These are phyloP conservation scores for Cercospora sp. DNA, from an alignment of 2,329 filamentous ascomycete species.

Conservation along the genomic window DNA sequence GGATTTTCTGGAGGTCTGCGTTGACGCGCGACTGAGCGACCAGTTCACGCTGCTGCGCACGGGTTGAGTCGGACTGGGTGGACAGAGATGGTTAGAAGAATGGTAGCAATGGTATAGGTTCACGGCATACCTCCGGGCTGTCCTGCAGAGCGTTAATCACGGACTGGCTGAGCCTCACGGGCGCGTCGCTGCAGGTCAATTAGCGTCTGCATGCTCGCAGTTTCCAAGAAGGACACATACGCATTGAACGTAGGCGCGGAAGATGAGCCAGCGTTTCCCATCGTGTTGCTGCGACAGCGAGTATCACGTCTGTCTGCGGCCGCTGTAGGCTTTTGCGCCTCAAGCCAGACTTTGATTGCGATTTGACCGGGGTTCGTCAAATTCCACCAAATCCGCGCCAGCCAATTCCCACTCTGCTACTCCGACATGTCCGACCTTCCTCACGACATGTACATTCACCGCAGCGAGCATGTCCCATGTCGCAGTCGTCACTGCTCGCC, in stretches of 20 bases:
- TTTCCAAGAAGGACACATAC: slow-evolving; percentile 45
- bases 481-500: slow-evolving; percentile 49
- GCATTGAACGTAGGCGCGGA: slow-evolving; percentile 60
- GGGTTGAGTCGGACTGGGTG: slow-evolving; percentile 79
- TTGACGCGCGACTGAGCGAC: slow-evolving; percentile 85
- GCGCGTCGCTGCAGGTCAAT: slow-evolving; percentile 53
- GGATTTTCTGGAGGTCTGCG: slow-evolving; percentile 78
- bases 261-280: slow-evolving; percentile 65
- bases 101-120: background rate
- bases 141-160: slow-evolving; percentile 80
- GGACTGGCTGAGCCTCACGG: slow-evolving; percentile 73
- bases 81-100: slow-evolving; percentile 1
- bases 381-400: background rate
- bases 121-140: slow-evolving; percentile 71
- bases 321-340: background rate
- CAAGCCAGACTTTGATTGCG: background rate
- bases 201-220: background rate
- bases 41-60: slow-evolving; percentile 78
- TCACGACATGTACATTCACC: background rate
- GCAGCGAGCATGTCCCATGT: slow-evolving; percentile 34
- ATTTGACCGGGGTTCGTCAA: background rate
- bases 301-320: background rate
- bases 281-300: slow-evolving; percentile 34
- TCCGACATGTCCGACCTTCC: background rate
- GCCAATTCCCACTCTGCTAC: background rate